A percentile compares a stretch with the other conserved stretches of the same genome.
phyloP scores from a whole-genome alignment of 108 stramenopile species.

The Phaeodactylum tricornutum region DNA sequence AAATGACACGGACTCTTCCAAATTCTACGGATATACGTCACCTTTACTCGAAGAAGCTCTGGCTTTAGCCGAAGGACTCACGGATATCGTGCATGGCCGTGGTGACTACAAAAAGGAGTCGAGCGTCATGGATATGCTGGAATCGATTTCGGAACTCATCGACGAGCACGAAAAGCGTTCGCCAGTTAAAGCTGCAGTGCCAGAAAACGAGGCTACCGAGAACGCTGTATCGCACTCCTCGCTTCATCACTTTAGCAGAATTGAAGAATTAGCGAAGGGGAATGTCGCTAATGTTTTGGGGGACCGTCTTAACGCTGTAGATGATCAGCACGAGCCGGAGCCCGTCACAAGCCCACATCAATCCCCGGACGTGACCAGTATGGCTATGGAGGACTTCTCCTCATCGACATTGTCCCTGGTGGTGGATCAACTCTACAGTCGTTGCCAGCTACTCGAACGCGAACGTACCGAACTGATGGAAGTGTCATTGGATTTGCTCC shows the following conservation, averaged over 20 bases:
- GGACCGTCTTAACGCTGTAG: background rate
- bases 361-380: background rate
- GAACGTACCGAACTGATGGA: constrained; percentile 12
- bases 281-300: background rate
- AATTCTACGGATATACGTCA: background rate
- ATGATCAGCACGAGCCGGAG: background rate
- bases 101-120: background rate
- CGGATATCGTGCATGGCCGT: constrained; percentile 1
- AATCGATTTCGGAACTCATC: constrained; percentile 6
- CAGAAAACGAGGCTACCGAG: background rate
- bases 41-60: constrained; percentile 10
- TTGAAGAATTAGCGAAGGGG: background rate
- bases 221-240: background rate
- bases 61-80: constrained; percentile 6
- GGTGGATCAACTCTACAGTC: constrained; percentile 11
- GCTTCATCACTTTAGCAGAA: background rate
- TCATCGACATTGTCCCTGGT: background rate
- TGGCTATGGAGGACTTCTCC: background rate
- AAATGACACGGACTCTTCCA: background rate
- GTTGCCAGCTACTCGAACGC: constrained; percentile 13
- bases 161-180: constrained; percentile 3
- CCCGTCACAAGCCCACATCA: background rate
- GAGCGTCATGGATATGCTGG: constrained; percentile 7
- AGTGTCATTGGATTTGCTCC: constrained; percentile 7
- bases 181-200: background rate